phyloP scores from a whole-genome alignment of 805 yeast species.

The Metschnikowia rubicola region DNA sequence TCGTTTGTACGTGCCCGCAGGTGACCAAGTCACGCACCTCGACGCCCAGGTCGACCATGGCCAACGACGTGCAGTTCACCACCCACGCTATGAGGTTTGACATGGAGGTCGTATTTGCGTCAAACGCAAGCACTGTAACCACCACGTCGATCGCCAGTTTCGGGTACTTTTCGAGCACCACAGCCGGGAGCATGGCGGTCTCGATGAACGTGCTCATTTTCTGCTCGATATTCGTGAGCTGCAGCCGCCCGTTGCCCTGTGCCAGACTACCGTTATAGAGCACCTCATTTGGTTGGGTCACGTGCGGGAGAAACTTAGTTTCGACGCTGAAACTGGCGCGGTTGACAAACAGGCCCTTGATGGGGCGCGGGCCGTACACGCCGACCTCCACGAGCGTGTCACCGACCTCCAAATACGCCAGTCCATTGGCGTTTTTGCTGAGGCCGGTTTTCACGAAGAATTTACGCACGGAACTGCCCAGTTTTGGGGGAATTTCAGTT shows the following conservation, averaged over 20 bases:
- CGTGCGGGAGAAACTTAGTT: conserved; percentile 50
- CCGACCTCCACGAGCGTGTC: conserved; percentile 61
- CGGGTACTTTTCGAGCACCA: conserved; percentile 72
- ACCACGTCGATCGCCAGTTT: conserved; percentile 84
- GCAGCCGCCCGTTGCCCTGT: conserved; percentile 29
- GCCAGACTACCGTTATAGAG: conserved; percentile 24
- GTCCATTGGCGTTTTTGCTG: conserved; percentile 73
- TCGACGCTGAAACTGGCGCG: conserved; percentile 64
- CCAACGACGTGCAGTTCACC: conserved; percentile 63
- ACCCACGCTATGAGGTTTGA: conserved; percentile 48
- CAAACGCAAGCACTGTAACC: conserved; percentile 58
- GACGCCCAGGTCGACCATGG: conserved; percentile 81
- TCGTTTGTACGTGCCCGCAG: conserved; percentile 45
- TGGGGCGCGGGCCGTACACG: conserved; percentile 88
- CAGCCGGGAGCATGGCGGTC: conserved; percentile 49
- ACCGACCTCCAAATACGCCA: conserved; percentile 71
- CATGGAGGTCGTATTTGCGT: conserved; percentile 24
- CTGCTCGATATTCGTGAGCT: conserved; percentile 40
- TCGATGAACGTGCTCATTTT: conserved; percentile 50
- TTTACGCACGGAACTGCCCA: conserved; percentile 12
- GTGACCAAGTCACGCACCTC: conserved; percentile 77
- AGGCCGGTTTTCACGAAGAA: conserved; percentile 63
- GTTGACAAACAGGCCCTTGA: conserved; percentile 65
- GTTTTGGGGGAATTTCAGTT: background rate
- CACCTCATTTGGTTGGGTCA: conserved; percentile 37